These are phyloP conservation scores for Ophiostoma novo-ulmi DNA, from an alignment of 2,329 filamentous ascomycete species.

Conservation along the genomic window DNA sequence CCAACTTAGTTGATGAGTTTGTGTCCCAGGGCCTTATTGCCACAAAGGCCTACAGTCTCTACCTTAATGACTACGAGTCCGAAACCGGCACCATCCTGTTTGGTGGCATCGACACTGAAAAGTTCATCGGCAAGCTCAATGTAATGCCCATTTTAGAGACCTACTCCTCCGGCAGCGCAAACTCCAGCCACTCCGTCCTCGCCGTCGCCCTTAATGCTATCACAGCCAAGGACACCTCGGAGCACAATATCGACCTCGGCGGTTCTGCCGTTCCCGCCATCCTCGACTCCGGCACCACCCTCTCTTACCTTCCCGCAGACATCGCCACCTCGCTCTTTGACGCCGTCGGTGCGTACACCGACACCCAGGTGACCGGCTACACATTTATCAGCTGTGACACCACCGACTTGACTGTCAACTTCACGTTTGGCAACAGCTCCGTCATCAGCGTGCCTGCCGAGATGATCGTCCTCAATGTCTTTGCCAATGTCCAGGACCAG, in stretches of 20 bases:
- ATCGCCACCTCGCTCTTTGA: constrained; percentile 41
- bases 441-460: constrained; percentile 33
- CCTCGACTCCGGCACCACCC: constrained; percentile 64
- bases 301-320: constrained; percentile 55
- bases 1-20: constrained; percentile 61
- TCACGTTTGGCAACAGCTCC: constrained; percentile 31
- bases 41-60: constrained; percentile 63
- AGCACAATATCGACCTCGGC: constrained; percentile 20
- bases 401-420: constrained; percentile 34
- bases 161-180: constrained; percentile 37
- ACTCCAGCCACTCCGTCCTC: constrained; percentile 39
- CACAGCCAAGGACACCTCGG: constrained; percentile 27
- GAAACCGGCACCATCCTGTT: constrained; percentile 61
- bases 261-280: constrained; percentile 41
- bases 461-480: constrained; percentile 40
- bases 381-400: constrained; percentile 39
- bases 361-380: constrained; percentile 35
- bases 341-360: constrained; percentile 39
- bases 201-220: constrained; percentile 39
- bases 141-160: constrained; percentile 50
- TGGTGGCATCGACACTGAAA: constrained; percentile 62
- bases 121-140: constrained; percentile 55
- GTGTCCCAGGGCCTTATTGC: constrained; percentile 57
- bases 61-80: constrained; percentile 51
- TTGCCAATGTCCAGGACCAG: constrained; percentile 28